Base-by-base conservation (phyloP, 257 asterid genomes). In the Salvia splendens region DNA sequence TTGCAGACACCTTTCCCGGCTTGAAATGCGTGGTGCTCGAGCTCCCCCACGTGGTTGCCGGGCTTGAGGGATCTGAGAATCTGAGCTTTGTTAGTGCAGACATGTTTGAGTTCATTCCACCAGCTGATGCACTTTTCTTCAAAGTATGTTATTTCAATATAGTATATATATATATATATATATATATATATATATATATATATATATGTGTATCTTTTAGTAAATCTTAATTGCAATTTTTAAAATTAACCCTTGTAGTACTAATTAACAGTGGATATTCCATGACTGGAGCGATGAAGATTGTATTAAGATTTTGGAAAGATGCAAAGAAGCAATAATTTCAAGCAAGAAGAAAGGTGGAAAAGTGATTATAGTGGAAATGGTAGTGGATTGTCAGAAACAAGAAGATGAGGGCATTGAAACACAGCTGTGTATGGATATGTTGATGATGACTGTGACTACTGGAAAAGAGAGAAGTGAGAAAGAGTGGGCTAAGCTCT, bases 11-110 rank as follows among this genome's bases (percentile, higher is more conserved):
- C 0, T 64, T 65, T 8, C 70, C 49, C 2, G 70, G 12, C 1
- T 9, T 65, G 12, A 33, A 35, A 16, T 65, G 70, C 5, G 6
- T 10, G 0, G 74, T 68, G 42, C 32, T 74, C 1, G 78, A 74
- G 61, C 78, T 67, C 10, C 77, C 77, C 6, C 63, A 73, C 16
- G 77, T 65, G 28, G 41, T 73, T 11, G 77, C 17, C 8, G 74
- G 78, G 8, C 43, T 74, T 49, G 51, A 68, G 43, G 78, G 66
- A n/a, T 60, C 60, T 12, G 9, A 61, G 8, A 68, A 68, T 12
- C 33, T 74, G 52, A 41, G 56, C 5, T 73, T 36, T 14, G 24
- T 57, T 2, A 49, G n/a, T 2, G 77, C 73, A 4, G 57, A 73
- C 35, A 65, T 65, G 77, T 57, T 73, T 24, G 54, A 65, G 32